Base-by-base conservation (phyloP, 768 basidiomycete genomes). In the Lentinula guzmanii region DNA sequence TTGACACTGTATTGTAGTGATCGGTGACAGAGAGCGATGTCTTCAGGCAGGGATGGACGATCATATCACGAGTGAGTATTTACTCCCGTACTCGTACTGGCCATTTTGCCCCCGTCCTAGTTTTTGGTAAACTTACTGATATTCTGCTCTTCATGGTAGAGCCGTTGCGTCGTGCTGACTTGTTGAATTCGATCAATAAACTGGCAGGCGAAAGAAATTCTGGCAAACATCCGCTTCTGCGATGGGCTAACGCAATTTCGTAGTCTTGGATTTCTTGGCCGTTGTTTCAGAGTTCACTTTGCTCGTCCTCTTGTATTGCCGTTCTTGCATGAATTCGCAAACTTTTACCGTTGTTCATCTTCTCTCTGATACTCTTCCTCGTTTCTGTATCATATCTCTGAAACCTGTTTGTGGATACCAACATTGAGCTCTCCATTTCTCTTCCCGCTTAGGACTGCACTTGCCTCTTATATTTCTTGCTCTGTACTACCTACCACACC, bases 161-260 rank as follows among this genome's bases (percentile, higher is more conserved):
- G 77, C 91, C 91, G 1, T 70, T 93, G 52, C 83, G 91, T 60
- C 84, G 91, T 48, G 87, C 83, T 5, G 91, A 93, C 68, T 81
- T 93, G 6, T 72, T 91, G 62, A 92, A 92, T 61, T 84, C 90
- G 15, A 93, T 93, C 69, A 87, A 87, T 69, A 89, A 89, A 71
- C 82, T 92, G 52, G 90, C 87, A 13, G 80, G 85, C 61, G 88
- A 90, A 70, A 82, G 85, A 10, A 76, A 74, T 24, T 70, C 72
- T 5, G 73, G 75, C 13, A 77, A 76, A 60, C 72, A 75, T 34
- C 73, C 70, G 7, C 67, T 71, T 24, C 61, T 68, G 28, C 71
- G 71, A 9, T 34, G 58, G 24, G 48, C 13, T 6, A 16, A 11
- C 10, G 55, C 55, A 15, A 41, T 43, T 4, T 10, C 41, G 21